phyloP scores from a whole-genome alignment of 106 monocot species.

The Posidonia australis region DNA sequence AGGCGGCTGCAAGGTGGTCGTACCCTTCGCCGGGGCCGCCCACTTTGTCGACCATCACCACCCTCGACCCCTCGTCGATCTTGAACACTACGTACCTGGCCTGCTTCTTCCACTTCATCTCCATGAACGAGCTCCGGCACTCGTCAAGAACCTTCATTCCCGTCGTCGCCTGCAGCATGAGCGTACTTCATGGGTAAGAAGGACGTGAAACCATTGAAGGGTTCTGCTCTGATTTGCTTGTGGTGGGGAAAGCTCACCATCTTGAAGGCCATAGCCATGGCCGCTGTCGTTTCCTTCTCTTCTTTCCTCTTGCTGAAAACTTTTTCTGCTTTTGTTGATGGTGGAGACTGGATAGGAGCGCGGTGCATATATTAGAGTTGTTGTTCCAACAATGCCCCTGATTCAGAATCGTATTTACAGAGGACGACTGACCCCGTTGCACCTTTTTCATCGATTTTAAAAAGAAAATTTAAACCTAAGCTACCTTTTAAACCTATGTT shows the following conservation, averaged over 20 bases:
- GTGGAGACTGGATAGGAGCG: not conserved
- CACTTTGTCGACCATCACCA: slow-evolving; percentile 41
- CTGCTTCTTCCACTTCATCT: slow-evolving; percentile 57
- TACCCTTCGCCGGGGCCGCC: slow-evolving; percentile 48
- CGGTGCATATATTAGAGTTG: not conserved
- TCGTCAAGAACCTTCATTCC: slow-evolving; percentile 56
- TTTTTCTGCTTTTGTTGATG: not conserved
- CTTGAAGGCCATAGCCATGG: slow-evolving; percentile 83
- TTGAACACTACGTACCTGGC: slow-evolving; percentile 47
- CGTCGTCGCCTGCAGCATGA: slow-evolving; percentile 36
- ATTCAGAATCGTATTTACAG: not conserved
- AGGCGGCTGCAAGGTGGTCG: slow-evolving; percentile 29
- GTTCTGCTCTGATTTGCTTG: not conserved
- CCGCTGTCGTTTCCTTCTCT: slow-evolving; percentile 8
- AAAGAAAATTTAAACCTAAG: too few relatives aligned
- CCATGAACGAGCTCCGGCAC: slow-evolving; percentile 41
- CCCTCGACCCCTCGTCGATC: slow-evolving; percentile 47
- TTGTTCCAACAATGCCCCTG: not conserved
- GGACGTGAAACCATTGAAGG: not conserved
- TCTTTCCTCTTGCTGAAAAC: not conserved
- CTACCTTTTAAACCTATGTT: too few relatives aligned
- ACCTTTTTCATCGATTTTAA: too few relatives aligned
- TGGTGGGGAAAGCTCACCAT: slow-evolving; percentile 29
- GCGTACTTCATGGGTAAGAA: too few relatives aligned
- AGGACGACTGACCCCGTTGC: too few relatives aligned